phyloP scores from a whole-genome alignment of 176 grass and related monocot species.

The Puccinellia tenuiflora region DNA sequence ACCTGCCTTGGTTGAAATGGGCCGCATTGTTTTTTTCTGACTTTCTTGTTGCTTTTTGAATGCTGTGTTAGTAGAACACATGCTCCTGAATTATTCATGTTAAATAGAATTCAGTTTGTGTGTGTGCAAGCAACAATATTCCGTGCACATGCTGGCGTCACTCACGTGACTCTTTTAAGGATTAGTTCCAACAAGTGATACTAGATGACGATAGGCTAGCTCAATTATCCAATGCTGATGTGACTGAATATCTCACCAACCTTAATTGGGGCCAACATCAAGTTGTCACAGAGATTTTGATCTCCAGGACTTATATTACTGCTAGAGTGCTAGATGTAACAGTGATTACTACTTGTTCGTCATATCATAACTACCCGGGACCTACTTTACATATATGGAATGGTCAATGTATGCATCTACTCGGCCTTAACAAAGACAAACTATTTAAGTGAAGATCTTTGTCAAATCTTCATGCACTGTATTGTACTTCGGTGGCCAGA shows the following conservation, averaged over 20 bases:
- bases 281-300: not conserved
- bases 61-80: conserved; percentile 15
- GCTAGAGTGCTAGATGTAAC: conserved; percentile 21
- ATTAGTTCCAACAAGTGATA: conserved; percentile 5
- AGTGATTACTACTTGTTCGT: not conserved
- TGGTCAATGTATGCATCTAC: conserved; percentile 13
- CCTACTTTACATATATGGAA: not conserved
- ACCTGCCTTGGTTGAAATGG: conserved; percentile 39
- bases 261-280: conserved; percentile 14
- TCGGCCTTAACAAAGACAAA: not conserved
- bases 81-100: conserved; percentile 29
- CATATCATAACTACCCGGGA: not conserved
- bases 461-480: conserved; percentile 21
- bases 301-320: not conserved
- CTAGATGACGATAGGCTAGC: conserved; percentile 13
- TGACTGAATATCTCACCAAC: conserved; percentile 36
- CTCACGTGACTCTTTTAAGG: not conserved
- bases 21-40: conserved; percentile 44
- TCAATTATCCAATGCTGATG: conserved; percentile 18
- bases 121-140: conserved; percentile 22
- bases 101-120: conserved; percentile 21
- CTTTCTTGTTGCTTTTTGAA: conserved; percentile 39
- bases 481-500: not conserved
- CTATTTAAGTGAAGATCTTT: conserved; percentile 1
- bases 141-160: conserved; percentile 26